A percentile compares a stretch with the other conserved stretches of the same genome.
Conservation (phyloP, 2,329 filamentous ascomycete genomes). For the Xylariaceae sp. region DNA sequence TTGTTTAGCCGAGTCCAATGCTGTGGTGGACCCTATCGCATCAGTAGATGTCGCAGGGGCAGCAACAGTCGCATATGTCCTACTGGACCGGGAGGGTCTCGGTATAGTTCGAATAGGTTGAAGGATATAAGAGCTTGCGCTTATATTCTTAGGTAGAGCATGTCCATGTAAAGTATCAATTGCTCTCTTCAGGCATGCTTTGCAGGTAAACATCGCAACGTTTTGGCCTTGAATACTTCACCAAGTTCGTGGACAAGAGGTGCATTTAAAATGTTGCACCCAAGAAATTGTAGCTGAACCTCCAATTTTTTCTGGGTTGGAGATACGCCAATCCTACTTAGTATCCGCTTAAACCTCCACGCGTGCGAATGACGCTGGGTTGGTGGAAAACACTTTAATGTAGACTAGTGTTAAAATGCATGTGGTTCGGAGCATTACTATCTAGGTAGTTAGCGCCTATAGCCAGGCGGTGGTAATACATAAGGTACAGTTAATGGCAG, state of each 20-base stretch:
- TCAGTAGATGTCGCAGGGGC: background rate
- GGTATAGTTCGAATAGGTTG: slow-evolving; percentile 14
- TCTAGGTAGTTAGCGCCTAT: too few species aligned
- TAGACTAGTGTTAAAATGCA: too few species aligned
- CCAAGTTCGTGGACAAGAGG: slow-evolving; percentile 5
- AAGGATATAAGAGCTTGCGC: slow-evolving; percentile 1
- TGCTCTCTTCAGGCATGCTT: slow-evolving; percentile 43
- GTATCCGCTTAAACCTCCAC: too few species aligned
- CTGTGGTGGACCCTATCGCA: background rate
- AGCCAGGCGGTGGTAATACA: too few species aligned
- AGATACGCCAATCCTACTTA: too few species aligned
- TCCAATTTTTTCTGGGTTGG: too few species aligned
- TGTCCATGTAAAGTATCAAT: slow-evolving; percentile 28
- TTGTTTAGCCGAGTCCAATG: slow-evolving; percentile 22
- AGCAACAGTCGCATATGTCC: slow-evolving; percentile 29
- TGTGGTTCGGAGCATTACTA: too few species aligned
- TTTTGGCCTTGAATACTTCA: background rate
- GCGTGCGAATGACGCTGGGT: too few species aligned
- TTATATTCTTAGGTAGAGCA: slow-evolving; percentile 22
- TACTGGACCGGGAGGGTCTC: slow-evolving; percentile 20
- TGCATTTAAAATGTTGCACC: slow-evolving; percentile 12
- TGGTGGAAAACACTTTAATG: too few species aligned
- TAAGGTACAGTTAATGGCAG: too few species aligned
- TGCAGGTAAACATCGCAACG: slow-evolving; percentile 47
- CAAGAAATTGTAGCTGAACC: too few species aligned